Percentiles rank a stretch among this genome's conserved stretches.
Conservation (phyloP, 805 yeast species). For the Teunomyces gatunensis region DNA sequence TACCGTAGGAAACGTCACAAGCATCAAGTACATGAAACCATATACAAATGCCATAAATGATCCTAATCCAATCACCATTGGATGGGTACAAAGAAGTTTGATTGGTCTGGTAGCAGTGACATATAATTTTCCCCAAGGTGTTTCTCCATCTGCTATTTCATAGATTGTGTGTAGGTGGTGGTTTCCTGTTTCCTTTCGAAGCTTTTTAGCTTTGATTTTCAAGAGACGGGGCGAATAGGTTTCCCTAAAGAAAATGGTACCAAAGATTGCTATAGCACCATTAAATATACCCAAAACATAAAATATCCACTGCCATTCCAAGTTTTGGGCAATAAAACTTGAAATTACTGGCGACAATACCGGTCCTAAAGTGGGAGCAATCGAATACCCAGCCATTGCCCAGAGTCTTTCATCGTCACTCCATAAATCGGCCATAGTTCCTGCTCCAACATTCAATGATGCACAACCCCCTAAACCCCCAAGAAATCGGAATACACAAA, state of each 20-base stretch:
- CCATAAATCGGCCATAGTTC: conserved; percentile 36
- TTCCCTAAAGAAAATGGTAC: conserved; percentile 30
- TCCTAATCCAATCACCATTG: conserved; percentile 40
- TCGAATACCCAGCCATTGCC: conserved; percentile 36
- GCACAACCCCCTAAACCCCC: conserved; percentile 41
- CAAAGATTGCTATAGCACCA: conserved; percentile 30
- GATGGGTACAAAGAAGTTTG: conserved; percentile 31
- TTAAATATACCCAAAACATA: conserved; percentile 34
- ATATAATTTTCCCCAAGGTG: conserved; percentile 19
- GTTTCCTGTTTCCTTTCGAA: conserved; percentile 36
- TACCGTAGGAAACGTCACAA: conserved; percentile 37
- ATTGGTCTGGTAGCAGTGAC: conserved; percentile 32
- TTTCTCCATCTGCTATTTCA: conserved; percentile 32
- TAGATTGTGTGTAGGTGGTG: conserved; percentile 35
- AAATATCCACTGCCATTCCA: conserved; percentile 38
- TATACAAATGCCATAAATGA: conserved; percentile 42
- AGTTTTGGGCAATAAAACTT: conserved; percentile 31
- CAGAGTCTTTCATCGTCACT: conserved; percentile 30
- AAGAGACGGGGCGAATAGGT: conserved; percentile 37
- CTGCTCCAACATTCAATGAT: conserved; percentile 39
- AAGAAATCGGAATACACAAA: conserved; percentile 31
- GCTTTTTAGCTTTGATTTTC: conserved; percentile 21
- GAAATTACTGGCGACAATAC: conserved; percentile 39
- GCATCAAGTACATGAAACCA: conserved; percentile 42
- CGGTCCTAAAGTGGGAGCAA: conserved; percentile 39